Evolutionary conservation across 2,329 filamentous ascomycete species (phyloP), one percentile per base, ranked within the genome.

Genomic region (Camillea tinctor): DNA sequence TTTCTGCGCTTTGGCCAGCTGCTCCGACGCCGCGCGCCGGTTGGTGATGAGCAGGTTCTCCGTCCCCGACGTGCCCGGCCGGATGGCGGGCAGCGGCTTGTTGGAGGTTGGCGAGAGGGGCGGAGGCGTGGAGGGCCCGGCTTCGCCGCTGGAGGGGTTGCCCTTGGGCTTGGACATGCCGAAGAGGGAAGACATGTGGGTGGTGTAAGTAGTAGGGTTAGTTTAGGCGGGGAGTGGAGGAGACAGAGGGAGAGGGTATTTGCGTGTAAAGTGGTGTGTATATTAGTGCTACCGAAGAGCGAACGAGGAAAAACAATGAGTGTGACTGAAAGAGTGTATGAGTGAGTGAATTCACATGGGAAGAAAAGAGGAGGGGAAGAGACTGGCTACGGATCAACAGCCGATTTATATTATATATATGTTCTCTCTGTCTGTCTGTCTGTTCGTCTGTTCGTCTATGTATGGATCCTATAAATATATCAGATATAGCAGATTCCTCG

Each of bases 31-130:
- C 40, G 72, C 67, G 44, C 71, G 74, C 44, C 75, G 74, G 60
- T 72, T 75, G 54, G 72, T 74, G 53, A 71, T 71, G 48, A 80
- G 74, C 30, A 77, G 69, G 60, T 74, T 72, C 66, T 79, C 75
- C 19, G 78, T 80, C 57, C 76, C 76, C 0, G 78, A 77, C 20
- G 78, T 79, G 59, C 76, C 75, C 4, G 78, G 77, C 20, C 79
- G 73, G 44, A 54, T 49, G 21, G 52, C 53, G 15, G 52, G 23
- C 3, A 20, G 59, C 6, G 36, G 36, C 36, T 44, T 44, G 5
- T 44, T 44, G 5, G 36, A 44, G 6, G 26, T 4, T 7, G 26
- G 36, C 6, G 36, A 44, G 36, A n/a, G 36, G 36, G 36, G 36
- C 36, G 26, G 26, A 20, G 50, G 26, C 36, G 36, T n/a, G 36